Percentiles rank a stretch among this genome's conserved stretches.
Conservation (phyloP, 305 asterid genomes). For the Euphrasia arctica region DNA sequence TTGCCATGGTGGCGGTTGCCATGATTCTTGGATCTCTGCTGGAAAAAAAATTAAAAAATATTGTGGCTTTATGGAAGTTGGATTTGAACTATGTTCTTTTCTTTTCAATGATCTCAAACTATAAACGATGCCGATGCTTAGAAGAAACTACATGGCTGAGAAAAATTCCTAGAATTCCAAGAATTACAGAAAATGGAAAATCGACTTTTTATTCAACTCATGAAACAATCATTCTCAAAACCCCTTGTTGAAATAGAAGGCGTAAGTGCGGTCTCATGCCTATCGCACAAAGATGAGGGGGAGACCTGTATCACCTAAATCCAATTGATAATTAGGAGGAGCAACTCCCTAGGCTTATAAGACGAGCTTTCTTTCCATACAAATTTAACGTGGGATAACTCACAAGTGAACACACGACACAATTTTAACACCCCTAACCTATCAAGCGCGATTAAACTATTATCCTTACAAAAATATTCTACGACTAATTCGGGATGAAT, state of each 20-base stretch:
- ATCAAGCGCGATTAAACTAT: too few species aligned
- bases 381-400: too few species aligned
- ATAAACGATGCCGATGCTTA: conserved; percentile 23
- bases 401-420: too few species aligned
- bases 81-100: background rate
- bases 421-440: too few species aligned
- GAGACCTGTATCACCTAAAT: too few species aligned
- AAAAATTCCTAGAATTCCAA: background rate
- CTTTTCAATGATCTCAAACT: background rate
- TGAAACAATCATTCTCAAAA: background rate
- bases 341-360: too few species aligned
- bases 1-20: conserved; percentile 99
- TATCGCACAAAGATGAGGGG: too few species aligned
- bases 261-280: too few species aligned
- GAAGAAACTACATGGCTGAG: background rate
- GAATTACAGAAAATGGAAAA: background rate
- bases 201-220: background rate
- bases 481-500: too few species aligned
- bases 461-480: conserved; percentile 4
- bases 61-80: background rate
- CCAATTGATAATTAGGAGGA: too few species aligned
- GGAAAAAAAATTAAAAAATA: background rate
- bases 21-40: conserved; percentile 54
- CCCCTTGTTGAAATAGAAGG: background rate
- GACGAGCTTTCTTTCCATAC: too few species aligned